Conservation (phyloP, 106 monocot genomes). For the Dendrobium catenatum region DNA sequence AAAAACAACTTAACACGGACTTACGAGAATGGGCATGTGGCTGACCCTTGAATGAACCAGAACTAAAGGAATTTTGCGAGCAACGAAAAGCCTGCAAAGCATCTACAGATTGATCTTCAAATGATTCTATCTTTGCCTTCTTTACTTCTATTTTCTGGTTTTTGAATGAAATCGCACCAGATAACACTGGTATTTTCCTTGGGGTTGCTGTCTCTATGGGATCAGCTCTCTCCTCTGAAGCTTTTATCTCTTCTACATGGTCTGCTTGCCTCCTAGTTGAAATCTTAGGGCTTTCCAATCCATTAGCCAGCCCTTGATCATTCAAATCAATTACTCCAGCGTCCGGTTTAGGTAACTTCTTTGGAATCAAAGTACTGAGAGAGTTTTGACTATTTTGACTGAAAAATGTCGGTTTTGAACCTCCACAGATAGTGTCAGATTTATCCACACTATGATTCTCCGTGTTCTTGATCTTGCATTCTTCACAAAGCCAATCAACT, state of each 20-base stretch:
- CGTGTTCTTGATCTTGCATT: conserved; percentile 45
- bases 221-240: conserved; percentile 11
- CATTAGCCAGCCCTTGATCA: conserved; percentile 9
- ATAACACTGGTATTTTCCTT: too few relatives aligned
- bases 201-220: too few relatives aligned
- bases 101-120: too few relatives aligned
- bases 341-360: conserved; percentile 18
- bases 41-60: too few relatives aligned
- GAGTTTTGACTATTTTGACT: conserved; percentile 24
- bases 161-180: too few relatives aligned
- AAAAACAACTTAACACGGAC: too few relatives aligned
- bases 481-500: conserved; percentile 94
- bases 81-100: too few relatives aligned
- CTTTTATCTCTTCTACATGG: conserved; percentile 9
- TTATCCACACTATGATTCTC: conserved; percentile 26
- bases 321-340: conserved; percentile 12
- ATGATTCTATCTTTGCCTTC: too few relatives aligned
- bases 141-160: too few relatives aligned
- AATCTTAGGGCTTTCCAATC: conserved; percentile 17
- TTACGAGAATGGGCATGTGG: too few relatives aligned
- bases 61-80: too few relatives aligned
- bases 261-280: conserved; percentile 17
- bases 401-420: conserved; percentile 12
- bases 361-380: conserved; percentile 17
- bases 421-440: conserved; percentile 17